A percentile compares a stretch with the other conserved stretches of the same genome.
Conservation (phyloP, 345 rosid species). For the Eucalyptus erythrocorys region DNA sequence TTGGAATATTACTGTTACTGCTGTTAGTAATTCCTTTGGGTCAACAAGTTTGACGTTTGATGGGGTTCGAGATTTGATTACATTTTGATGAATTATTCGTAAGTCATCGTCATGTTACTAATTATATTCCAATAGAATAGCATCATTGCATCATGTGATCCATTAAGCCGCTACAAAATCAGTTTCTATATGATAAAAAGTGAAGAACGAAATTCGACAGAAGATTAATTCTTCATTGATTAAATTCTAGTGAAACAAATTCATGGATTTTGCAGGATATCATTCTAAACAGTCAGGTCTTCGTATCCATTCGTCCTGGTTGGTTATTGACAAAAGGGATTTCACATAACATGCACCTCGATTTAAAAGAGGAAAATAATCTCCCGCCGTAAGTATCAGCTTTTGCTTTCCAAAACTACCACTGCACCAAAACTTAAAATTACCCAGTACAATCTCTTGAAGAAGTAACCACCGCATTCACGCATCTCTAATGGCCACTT, state of each 20-base stretch:
- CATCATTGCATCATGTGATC: background rate
- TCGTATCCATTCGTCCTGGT: too few relatives aligned
- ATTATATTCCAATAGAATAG: background rate
- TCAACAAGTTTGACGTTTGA: too few relatives aligned
- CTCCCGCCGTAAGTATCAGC: background rate
- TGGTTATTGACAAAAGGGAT: too few relatives aligned
- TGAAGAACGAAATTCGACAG: background rate
- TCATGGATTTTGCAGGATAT: too few relatives aligned
- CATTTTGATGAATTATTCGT: background rate
- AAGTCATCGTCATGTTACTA: background rate
- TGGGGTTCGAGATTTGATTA: too few relatives aligned
- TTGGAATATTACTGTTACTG: too few relatives aligned
- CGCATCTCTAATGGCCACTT: background rate
- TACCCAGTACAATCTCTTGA: background rate
- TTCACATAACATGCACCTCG: background rate
- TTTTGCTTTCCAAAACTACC: background rate
- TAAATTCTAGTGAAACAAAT: rapidly evolving
- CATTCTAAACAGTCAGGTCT: too few relatives aligned
- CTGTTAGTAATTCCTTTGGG: too few relatives aligned
- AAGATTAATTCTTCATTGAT: rapidly evolving
- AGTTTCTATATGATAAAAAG: background rate
- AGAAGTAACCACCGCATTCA: background rate
- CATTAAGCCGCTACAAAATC: rapidly evolving
- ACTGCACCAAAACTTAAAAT: background rate
- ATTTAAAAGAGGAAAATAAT: too few relatives aligned